These are phyloP conservation scores for Russula lepida DNA, from an alignment of 768 basidiomycete species.

Conservation along the genomic window DNA sequence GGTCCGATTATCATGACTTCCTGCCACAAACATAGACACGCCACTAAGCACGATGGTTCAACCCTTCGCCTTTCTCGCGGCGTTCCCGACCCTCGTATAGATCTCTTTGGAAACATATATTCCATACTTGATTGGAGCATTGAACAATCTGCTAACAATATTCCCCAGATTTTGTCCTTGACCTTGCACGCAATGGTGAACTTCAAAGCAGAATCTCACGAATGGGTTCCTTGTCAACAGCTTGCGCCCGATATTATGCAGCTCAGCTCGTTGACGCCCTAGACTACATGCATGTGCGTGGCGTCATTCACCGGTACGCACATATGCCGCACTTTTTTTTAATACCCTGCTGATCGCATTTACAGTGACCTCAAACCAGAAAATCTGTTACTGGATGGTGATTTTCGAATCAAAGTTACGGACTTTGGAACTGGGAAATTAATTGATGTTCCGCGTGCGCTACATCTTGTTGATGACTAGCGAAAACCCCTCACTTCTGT, in stretches of 20 bases:
- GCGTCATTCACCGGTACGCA: constrained; percentile 74
- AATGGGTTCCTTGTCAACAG: constrained; percentile 78
- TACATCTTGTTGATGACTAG: constrained; percentile 24
- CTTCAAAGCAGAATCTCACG: constrained; percentile 62
- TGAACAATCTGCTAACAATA: neutral
- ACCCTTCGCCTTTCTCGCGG: constrained; percentile 6
- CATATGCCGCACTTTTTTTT: constrained; percentile 5
- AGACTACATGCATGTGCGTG: constrained; percentile 83
- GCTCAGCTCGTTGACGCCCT: constrained; percentile 88
- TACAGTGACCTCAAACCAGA: constrained; percentile 72
- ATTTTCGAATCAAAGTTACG: constrained; percentile 86
- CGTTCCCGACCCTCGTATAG: neutral
- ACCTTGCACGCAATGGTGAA: constrained; percentile 70
- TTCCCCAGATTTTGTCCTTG: constrained; percentile 63
- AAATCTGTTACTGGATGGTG: constrained; percentile 83
- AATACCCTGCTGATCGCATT: constrained; percentile 2
- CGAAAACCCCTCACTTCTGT: constrained; percentile 20
- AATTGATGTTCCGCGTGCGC: constrained; percentile 46
- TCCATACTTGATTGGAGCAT: neutral
- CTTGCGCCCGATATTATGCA: constrained; percentile 74
- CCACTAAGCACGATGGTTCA: neutral
- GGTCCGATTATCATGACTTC: constrained; percentile 5
- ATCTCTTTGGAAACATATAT: neutral
- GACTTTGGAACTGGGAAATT: constrained; percentile 94
- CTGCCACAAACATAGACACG: neutral